Percentiles rank a stretch among this genome's conserved stretches.
These are phyloP conservation scores for Trapa bicornis DNA, from an alignment of 345 rosid species.

Conservation along the genomic window DNA sequence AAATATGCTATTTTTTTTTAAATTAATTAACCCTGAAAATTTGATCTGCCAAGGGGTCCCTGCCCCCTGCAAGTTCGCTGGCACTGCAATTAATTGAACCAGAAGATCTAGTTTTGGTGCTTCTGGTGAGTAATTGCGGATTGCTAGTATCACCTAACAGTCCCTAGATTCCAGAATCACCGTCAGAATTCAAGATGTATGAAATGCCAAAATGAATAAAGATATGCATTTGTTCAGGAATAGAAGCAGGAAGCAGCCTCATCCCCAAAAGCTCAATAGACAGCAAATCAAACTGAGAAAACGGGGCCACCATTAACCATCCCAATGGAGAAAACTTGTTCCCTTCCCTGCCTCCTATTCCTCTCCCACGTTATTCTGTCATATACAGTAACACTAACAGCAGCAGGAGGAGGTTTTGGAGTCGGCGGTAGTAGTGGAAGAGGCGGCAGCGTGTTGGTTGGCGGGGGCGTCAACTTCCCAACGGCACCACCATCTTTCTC, in stretches of 20 bases:
- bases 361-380: constrained; percentile 17
- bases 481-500: neutral
- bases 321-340: constrained; percentile 15
- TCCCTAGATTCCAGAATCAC: too few relatives aligned
- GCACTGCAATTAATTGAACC: too few relatives aligned
- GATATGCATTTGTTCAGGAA: too few relatives aligned
- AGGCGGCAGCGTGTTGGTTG: constrained; percentile 34
- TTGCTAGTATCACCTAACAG: too few relatives aligned
- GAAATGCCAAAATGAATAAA: too few relatives aligned
- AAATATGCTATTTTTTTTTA: too few relatives aligned
- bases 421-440: constrained; percentile 32
- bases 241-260: constrained; percentile 7
- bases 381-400: constrained; percentile 18
- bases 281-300: constrained; percentile 11
- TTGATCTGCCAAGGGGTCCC: too few relatives aligned
- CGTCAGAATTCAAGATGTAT: too few relatives aligned
- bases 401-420: constrained; percentile 13
- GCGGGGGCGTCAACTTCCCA: constrained; percentile 29
- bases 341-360: constrained; percentile 11
- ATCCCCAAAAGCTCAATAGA: constrained; percentile 17
- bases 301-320: neutral
- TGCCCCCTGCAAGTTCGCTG: too few relatives aligned
- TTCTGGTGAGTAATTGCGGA: too few relatives aligned
- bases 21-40: too few relatives aligned
- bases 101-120: too few relatives aligned